phyloP scores from a whole-genome alignment of 1,139 yeast genomes.

The Geotrichum histeridarum region DNA sequence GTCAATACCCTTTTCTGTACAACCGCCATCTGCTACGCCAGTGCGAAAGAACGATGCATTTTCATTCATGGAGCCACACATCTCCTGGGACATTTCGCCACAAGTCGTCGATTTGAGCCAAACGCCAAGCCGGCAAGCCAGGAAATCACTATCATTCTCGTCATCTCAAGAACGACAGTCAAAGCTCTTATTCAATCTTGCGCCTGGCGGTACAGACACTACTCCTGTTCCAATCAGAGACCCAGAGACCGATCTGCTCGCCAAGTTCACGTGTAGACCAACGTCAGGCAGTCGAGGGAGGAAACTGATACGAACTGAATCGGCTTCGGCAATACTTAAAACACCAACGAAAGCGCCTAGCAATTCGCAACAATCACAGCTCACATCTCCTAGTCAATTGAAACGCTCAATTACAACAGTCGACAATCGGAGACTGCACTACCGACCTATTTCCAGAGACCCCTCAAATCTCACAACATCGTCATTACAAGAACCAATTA shows the following conservation, averaged over 20 bases:
- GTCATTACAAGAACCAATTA: not conserved
- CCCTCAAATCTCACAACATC: not conserved
- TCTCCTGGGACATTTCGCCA: constrained; percentile 4
- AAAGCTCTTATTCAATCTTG: not conserved
- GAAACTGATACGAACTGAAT: not conserved
- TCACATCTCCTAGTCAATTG: no score
- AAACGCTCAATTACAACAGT: no score
- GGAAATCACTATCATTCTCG: not conserved
- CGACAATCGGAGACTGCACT: no score
- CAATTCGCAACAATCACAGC: no score
- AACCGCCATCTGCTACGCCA: not conserved
- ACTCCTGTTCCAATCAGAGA: not conserved
- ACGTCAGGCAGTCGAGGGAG: not conserved
- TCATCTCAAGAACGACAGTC: not conserved
- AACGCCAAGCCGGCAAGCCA: not conserved
- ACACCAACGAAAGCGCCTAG: not conserved
- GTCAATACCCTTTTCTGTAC: no score
- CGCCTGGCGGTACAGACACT: not conserved
- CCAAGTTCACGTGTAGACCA: constrained; percentile 1
- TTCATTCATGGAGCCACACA: not conserved
- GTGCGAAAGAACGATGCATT: not conserved
- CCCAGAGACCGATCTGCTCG: constrained; percentile 10
- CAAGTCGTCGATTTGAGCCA: not conserved
- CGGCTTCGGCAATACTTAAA: not conserved
- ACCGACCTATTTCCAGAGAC: no score